phyloP scores from a whole-genome alignment of 179 eudicot genomes.

The Gypsophila paniculata region DNA sequence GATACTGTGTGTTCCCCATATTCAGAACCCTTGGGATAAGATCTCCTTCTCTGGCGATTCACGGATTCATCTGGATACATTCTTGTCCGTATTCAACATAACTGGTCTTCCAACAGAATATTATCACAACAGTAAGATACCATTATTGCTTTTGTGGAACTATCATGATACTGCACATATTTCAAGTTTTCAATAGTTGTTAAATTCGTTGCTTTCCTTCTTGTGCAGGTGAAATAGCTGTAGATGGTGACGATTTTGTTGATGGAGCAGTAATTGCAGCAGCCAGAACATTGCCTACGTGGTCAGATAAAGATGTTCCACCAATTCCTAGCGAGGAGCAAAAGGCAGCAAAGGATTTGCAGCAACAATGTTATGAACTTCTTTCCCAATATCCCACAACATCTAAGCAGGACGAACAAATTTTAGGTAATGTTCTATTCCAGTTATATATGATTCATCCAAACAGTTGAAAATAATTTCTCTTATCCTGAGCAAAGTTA shows the following conservation, averaged over 20 bases:
- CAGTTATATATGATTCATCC: not conserved
- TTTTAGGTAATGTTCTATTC: slow-evolving; percentile 55
- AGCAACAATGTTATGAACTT: slow-evolving; percentile 73
- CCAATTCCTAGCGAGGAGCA: slow-evolving; percentile 77
- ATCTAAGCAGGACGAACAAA: slow-evolving; percentile 65
- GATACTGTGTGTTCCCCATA: slow-evolving; percentile 6
- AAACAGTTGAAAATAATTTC: not conserved
- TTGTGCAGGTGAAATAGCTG: slow-evolving; percentile 46
- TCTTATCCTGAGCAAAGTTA: not conserved
- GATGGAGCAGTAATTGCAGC: slow-evolving; percentile 98
- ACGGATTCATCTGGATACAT: slow-evolving; percentile 74
- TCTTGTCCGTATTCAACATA: slow-evolving; percentile 92
- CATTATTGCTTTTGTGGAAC: not conserved
- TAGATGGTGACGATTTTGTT: slow-evolving; percentile 56
- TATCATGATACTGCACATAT: not conserved
- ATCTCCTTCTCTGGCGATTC: slow-evolving; percentile 75
- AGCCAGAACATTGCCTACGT: slow-evolving; percentile 86
- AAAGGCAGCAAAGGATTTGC: slow-evolving; percentile 82
- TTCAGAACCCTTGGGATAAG: slow-evolving; percentile 96
- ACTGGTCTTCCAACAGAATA: slow-evolving; percentile 83
- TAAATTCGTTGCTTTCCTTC: slow-evolving; percentile 1
- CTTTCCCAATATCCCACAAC: slow-evolving; percentile 68
- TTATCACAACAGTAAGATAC: slow-evolving; percentile 64
- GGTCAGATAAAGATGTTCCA: slow-evolving; percentile 85
- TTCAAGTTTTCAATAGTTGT: slow-evolving; percentile 9